phyloP scores from a whole-genome alignment of 208 protist genomes.

The Blastocrithidia nonstop region DNA sequence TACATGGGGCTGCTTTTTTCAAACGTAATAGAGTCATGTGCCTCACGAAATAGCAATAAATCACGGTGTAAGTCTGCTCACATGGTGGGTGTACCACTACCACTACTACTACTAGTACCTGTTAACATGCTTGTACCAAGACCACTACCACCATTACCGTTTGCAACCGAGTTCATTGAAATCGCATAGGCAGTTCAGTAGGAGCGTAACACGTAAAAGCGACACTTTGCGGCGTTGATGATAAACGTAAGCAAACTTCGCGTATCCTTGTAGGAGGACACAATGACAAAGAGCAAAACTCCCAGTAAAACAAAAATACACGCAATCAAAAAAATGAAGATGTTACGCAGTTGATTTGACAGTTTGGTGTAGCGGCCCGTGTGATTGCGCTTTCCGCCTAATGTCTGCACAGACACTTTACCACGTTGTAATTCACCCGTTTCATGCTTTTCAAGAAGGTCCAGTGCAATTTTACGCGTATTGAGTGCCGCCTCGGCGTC shows the following conservation, averaged over 20 bases:
- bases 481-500: conserved; percentile 6
- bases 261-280: not conserved
- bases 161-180: not conserved
- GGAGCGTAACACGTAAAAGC: not conserved
- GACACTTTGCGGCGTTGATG: not conserved
- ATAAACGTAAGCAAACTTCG: not conserved
- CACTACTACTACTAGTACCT: too few species aligned
- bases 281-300: not conserved
- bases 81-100: too few species aligned
- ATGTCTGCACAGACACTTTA: not conserved
- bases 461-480: conserved; percentile 5
- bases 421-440: not conserved
- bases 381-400: not conserved
- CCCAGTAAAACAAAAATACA: not conserved
- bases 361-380: not conserved
- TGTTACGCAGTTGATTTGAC: not conserved
- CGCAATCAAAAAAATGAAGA: not conserved
- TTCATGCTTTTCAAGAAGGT: conserved; percentile 7
- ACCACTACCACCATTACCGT: too few species aligned
- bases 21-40: not conserved
- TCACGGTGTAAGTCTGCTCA: not conserved
- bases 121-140: too few species aligned
- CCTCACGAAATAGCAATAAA: not conserved
- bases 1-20: not conserved
- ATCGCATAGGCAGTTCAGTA: not conserved